phyloP scores from a whole-genome alignment of 805 yeast species.

The Schwanniomyces sp. region DNA sequence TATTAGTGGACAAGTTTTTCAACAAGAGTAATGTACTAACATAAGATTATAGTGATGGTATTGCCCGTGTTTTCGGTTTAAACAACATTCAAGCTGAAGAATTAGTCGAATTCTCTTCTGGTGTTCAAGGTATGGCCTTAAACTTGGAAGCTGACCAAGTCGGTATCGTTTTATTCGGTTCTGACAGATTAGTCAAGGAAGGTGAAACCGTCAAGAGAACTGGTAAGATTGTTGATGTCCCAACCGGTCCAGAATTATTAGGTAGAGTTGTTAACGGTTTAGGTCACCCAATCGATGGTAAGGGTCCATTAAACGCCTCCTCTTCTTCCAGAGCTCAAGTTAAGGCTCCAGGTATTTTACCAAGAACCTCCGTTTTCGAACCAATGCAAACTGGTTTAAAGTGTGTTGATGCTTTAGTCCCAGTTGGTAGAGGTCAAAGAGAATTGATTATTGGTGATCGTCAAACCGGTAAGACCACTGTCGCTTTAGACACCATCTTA shows the following conservation, averaged over 20 bases:
- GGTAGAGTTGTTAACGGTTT: slow-evolving; percentile 99
- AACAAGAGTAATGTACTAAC: slow-evolving; percentile 33
- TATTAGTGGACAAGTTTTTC: neutral
- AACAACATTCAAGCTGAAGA: slow-evolving; percentile 99
- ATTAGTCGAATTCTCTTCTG: slow-evolving; percentile 97
- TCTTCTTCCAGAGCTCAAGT: slow-evolving; percentile 93
- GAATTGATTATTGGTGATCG: slow-evolving; percentile 99
- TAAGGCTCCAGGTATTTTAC: slow-evolving; percentile 99
- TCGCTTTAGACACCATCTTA: slow-evolving; percentile 96
- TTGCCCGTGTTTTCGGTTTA: slow-evolving; percentile 99
- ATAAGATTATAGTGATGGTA: slow-evolving; percentile 82
- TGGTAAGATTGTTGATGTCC: slow-evolving; percentile 98
- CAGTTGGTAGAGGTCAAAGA: slow-evolving; percentile 99
- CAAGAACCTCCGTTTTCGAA: slow-evolving; percentile 97
- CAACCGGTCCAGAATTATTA: slow-evolving; percentile 96
- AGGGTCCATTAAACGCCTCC: slow-evolving; percentile 92
- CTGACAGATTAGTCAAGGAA: slow-evolving; percentile 97
- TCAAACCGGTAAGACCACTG: slow-evolving; percentile 99
- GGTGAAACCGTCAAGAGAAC: slow-evolving; percentile 99
- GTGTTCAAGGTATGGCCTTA: slow-evolving; percentile 99
- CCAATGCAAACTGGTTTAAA: slow-evolving; percentile 99
- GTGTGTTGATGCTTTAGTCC: slow-evolving; percentile 98
- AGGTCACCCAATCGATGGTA: slow-evolving; percentile 99
- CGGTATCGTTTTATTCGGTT: slow-evolving; percentile 99
- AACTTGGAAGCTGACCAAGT: slow-evolving; percentile 99